Evolutionary conservation across 164 flowering plant species (phyloP), one percentile per base, ranked within the genome.

Genomic region (Tetrastigma voinierianum): DNA sequence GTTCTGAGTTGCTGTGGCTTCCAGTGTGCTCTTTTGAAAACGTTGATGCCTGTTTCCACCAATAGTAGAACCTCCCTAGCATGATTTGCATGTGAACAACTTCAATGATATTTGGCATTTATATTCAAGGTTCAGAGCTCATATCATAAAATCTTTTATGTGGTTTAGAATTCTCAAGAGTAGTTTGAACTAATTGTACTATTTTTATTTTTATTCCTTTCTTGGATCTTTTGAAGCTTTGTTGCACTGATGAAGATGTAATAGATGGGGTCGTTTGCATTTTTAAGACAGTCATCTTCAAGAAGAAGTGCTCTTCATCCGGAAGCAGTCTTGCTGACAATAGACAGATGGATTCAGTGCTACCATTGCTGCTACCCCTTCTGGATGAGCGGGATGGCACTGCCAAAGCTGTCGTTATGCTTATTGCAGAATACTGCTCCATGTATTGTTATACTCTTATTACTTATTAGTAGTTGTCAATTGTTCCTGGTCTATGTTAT

Each of bases 321-420:
- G 81, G 67, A 61, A 65, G 76, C 59, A 72, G 72, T 67, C 61
- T 59, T 61, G 24, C 19, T 47, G 78, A 81, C 53, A 57, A 61
- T 21, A 74, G 67, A 66, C 77, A 78, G 64, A 75, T 81, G 74
- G 81, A 89, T 72, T 70, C 73, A 54, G 73, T 82, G 57, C 45
- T 89, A 19, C 82, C 88, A 12, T 67, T 70, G 64, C 70, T 93
- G 60, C 80, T 93, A 61, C 73, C 78, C 66, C n/a, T n/a, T 76
- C 75, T 93, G 43, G 93, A 90, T 83, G 96, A 86, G 76, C 80
- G 81, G n/a, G 93, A 93, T 70, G 77, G 82, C 18, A 64, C 83
- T 17, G 84, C 96, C 44, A 83, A 80, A 84, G 95, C 95, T 68
- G 89, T 84, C 72, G 82, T 79, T 61, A 69, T 70, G n/a, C n/a